Percentiles rank a stretch among this genome's conserved stretches.
phyloP scores from a whole-genome alignment of 1,284 basidiomycete genomes.

The Ceratobasidium theobromae region DNA sequence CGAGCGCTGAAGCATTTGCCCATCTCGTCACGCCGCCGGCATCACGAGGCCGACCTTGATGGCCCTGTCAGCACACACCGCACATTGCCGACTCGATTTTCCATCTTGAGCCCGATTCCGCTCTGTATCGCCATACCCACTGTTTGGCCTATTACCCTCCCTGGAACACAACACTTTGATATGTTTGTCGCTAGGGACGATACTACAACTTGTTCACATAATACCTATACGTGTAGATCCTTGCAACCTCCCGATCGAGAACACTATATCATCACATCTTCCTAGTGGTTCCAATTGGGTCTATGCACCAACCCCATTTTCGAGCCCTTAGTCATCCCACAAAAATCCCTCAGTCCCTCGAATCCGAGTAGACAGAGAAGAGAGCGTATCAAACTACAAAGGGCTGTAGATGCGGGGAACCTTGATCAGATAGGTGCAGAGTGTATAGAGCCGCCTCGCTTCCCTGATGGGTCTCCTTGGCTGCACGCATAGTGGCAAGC shows the following conservation, averaged over 20 bases:
- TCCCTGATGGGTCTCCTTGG: neutral
- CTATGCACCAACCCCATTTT: constrained; percentile 12
- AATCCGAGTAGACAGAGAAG: constrained; percentile 1
- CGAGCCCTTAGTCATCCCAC: constrained; percentile 1
- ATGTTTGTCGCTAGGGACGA: neutral
- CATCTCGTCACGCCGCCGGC: neutral
- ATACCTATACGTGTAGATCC: neutral
- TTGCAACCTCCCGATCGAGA: neutral
- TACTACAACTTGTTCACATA: neutral
- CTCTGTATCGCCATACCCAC: neutral
- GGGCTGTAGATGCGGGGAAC: too few species aligned
- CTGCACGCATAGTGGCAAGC: neutral
- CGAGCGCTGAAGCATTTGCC: neutral
- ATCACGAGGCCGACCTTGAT: neutral
- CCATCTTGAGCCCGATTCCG: neutral
- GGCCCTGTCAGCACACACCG: neutral
- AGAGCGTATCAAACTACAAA: neutral
- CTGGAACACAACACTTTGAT: too few species aligned
- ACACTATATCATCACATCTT: neutral
- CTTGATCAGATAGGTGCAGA: too few species aligned
- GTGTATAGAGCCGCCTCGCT: neutral
- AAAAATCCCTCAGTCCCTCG: constrained; percentile 30
- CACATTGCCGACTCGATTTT: neutral
- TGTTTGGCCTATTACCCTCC: neutral
- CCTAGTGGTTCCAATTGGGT: neutral